Base-by-base conservation (phyloP, 2,329 filamentous ascomycete genomes). In the Colletotrichum cuscutae region DNA sequence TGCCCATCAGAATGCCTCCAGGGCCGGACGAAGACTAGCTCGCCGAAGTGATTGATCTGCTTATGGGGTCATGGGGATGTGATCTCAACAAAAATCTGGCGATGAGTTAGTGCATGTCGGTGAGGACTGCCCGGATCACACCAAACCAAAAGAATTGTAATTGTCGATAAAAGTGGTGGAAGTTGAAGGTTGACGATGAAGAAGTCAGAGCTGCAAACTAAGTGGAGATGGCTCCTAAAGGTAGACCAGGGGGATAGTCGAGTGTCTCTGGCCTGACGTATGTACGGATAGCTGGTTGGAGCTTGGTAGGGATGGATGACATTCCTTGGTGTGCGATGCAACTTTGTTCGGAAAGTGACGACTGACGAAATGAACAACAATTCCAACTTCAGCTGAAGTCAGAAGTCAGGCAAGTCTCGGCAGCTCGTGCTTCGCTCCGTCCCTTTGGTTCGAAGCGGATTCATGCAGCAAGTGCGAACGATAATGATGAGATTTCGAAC, bases 401-500 rank as follows among this genome's bases (percentile, higher is more conserved):
- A 3, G 64, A 49, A 49, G 42, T 66, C 53, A 65, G 61, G 30
- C 26, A 59, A 28, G 54, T 70, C 61, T 59, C 61, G 56, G 35
- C 57, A 42, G 56, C 69, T 68, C 52, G 69, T 68, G 35, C 35
- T 63, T 22, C 35, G 57, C 68, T 46, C 57, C 37, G 58, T 62
- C 52, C 53, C 30, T 30, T 49, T n/a, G 59, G 54, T 60, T 49
- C 42, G 5, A 37, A 49, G 30, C 61, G 30, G 22, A 28, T 2
- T 19, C 11, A 13, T 24, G 28, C 28, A 63, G 28, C 60, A 63
- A 35, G n/a, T n/a, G 28, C 60, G 22, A 53, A 35, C n/a, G 46
- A n/a, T 24, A 63, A 35, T 32, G 7, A 53, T 15, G 22, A 12
- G 22, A 28, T 28, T 26, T 19, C 32, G 30, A 30, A 13, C 28